Percentiles rank a stretch among this genome's conserved stretches.
phyloP scores from a whole-genome alignment of 2,329 filamentous ascomycete genomes.

The Epichloe brachyelytri region DNA sequence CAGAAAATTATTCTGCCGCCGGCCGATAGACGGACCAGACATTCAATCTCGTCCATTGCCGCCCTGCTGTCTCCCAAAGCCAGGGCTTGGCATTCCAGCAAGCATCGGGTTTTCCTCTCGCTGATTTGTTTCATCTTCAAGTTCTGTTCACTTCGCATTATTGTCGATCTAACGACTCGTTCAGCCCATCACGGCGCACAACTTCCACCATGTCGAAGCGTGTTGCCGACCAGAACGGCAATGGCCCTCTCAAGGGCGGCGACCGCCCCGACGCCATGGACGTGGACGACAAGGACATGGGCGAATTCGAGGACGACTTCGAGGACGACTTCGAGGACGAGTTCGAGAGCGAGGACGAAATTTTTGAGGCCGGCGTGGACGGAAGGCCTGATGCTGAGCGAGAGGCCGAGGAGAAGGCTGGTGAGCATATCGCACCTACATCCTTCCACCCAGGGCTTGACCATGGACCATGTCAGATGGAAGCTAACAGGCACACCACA shows the following conservation, averaged over 20 bases:
- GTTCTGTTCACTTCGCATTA: background rate
- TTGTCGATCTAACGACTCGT: background rate
- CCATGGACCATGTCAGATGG: background rate
- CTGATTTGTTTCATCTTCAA: background rate
- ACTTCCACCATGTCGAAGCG: conserved; percentile 44
- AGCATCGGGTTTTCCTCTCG: too few species aligned
- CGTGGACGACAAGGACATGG: conserved; percentile 51
- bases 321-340: conserved; percentile 87
- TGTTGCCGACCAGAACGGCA: conserved; percentile 32
- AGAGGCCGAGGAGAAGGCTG: conserved; percentile 73
- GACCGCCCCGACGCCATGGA: conserved; percentile 52
- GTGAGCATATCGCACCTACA: conserved; percentile 17
- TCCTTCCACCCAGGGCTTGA: background rate
- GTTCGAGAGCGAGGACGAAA: conserved; percentile 80
- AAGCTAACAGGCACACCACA: background rate
- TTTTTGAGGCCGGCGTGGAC: conserved; percentile 88
- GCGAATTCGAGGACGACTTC: conserved; percentile 91
- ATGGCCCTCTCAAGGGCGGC: conserved; percentile 44
- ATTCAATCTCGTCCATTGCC: background rate
- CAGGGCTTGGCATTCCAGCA: too few species aligned
- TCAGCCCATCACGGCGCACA: background rate
- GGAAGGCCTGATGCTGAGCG: conserved; percentile 84
- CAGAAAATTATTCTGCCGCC: conserved; percentile 4
- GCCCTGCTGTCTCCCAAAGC: background rate
- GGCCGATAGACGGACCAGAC: background rate